These are phyloP conservation scores for Euphorbia lathyris DNA, from an alignment of 345 rosid genomes.

Conservation along the genomic window DNA sequence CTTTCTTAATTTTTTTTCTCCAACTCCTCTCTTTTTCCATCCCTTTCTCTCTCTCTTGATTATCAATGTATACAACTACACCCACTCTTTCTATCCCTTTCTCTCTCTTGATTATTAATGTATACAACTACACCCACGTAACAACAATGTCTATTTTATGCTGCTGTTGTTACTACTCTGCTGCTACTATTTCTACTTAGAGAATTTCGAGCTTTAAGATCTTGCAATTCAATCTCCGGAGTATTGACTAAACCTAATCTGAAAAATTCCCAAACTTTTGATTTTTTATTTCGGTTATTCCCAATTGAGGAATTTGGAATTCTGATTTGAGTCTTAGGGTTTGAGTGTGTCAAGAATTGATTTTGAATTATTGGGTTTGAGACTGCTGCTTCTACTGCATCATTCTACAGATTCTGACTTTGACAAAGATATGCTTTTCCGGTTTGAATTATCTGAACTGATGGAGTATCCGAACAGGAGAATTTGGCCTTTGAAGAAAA, in stretches of 20 bases:
- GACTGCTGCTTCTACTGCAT: conserved; percentile 45
- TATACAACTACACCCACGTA: conserved; percentile 40
- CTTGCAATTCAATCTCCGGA: conserved; percentile 70
- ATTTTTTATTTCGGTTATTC: conserved; percentile 39
- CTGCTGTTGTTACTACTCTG: conserved; percentile 23
- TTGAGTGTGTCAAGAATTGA: conserved; percentile 54
- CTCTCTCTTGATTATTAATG: no score
- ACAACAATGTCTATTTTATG: conserved; percentile 10
- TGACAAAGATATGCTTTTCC: conserved; percentile 23
- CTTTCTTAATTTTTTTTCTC: no score
- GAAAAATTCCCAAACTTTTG: conserved; percentile 68
- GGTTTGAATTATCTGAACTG: conserved; percentile 38
- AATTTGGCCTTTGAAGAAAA: conserved; percentile 68
- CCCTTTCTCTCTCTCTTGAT: no score
- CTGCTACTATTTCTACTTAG: conserved; percentile 31
- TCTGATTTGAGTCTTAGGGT: conserved; percentile 75
- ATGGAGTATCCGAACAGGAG: conserved; percentile 61
- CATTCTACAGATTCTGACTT: conserved; percentile 49
- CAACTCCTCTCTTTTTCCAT: no score
- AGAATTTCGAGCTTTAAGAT: conserved; percentile 37
- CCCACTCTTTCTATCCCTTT: no score
- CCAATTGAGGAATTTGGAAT: conserved; percentile 29
- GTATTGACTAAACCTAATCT: conserved; percentile 64
- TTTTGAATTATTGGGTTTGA: conserved; percentile 40
- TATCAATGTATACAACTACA: no score